phyloP scores from a whole-genome alignment of 805 yeast genomes.

The Priceomyces fermenticarens region DNA sequence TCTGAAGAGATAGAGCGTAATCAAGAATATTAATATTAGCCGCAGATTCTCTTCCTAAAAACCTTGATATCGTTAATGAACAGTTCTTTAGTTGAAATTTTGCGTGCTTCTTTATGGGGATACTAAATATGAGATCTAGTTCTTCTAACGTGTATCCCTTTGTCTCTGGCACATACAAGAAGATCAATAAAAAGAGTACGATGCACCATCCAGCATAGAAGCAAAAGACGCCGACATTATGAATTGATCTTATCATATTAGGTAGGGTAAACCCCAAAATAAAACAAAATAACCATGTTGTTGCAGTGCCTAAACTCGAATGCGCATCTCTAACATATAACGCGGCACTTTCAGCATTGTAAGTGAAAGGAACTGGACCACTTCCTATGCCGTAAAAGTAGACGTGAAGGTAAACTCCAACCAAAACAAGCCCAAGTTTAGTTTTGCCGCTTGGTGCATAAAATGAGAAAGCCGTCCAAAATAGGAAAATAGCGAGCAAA shows the following conservation, averaged over 20 bases:
- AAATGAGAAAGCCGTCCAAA: slow-evolving; percentile 23
- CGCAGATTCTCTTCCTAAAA: not conserved
- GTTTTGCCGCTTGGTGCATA: slow-evolving; percentile 15
- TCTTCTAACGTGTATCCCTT: slow-evolving; percentile 9
- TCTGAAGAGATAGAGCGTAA: slow-evolving; percentile 1
- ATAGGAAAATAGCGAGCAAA: slow-evolving; percentile 18
- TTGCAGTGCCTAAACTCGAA: slow-evolving; percentile 23
- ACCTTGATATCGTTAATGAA: not conserved
- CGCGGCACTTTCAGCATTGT: slow-evolving; percentile 24
- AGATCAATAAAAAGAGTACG: slow-evolving; percentile 18
- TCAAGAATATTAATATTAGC: not conserved
- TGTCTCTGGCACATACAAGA: slow-evolving; percentile 13
- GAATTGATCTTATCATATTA: slow-evolving; percentile 19
- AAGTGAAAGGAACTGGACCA: slow-evolving; percentile 26
- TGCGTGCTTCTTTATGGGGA: slow-evolving; percentile 6
- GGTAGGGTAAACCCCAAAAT: slow-evolving; percentile 25
- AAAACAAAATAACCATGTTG: slow-evolving; percentile 25
- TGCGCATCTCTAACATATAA: slow-evolving; percentile 22
- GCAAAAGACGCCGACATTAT: slow-evolving; percentile 23
- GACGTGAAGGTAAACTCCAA: slow-evolving; percentile 21
- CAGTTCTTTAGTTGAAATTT: not conserved
- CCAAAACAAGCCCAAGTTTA: slow-evolving; percentile 17
- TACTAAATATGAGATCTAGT: slow-evolving; percentile 6
- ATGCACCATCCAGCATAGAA: slow-evolving; percentile 27
- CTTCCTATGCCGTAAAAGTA: slow-evolving; percentile 20